Percentiles rank a stretch among this genome's conserved stretches.
These are phyloP conservation scores for Beauveria caledonica DNA, from an alignment of 2,329 filamentous ascomycete species.

Conservation along the genomic window DNA sequence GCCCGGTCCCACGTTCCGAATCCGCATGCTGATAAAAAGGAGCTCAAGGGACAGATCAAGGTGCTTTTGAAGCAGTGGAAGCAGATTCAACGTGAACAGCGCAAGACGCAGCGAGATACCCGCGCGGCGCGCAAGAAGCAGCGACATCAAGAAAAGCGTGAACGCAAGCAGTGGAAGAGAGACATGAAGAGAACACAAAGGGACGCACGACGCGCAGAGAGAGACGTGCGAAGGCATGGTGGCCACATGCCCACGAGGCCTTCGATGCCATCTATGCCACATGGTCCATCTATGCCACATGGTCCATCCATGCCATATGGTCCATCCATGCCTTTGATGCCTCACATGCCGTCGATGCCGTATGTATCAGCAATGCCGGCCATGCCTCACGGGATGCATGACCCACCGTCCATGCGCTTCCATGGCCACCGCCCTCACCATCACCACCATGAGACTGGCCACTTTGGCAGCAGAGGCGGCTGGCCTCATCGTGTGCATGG, in stretches of 20 bases:
- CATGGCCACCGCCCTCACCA: background rate
- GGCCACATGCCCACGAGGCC: background rate
- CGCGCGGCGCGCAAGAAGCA: slow-evolving; percentile 23
- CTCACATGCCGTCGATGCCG: background rate
- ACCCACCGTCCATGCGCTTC: background rate
- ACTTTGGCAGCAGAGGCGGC: background rate
- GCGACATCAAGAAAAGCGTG: slow-evolving; percentile 25
- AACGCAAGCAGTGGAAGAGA: slow-evolving; percentile 18
- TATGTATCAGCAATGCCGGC: background rate
- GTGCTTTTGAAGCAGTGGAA: slow-evolving; percentile 37
- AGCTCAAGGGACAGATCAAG: slow-evolving; percentile 36
- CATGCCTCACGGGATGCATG: background rate
- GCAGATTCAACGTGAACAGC: slow-evolving; percentile 23
- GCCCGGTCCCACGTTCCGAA: slow-evolving; percentile 19
- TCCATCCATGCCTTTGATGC: background rate
- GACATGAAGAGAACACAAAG: slow-evolving; percentile 24
- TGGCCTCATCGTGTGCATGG: background rate
- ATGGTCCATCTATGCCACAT: background rate
- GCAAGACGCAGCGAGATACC: slow-evolving; percentile 22
- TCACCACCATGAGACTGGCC: slow-evolving; percentile 8
- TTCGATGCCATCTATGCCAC: slow-evolving; percentile 1
- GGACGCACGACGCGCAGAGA: slow-evolving; percentile 23
- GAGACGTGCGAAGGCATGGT: slow-evolving; percentile 21
- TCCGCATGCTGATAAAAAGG: slow-evolving; percentile 20
- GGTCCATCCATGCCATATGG: background rate